Base-by-base conservation (phyloP, 805 yeast species). In the Lipomyces japonicus region DNA sequence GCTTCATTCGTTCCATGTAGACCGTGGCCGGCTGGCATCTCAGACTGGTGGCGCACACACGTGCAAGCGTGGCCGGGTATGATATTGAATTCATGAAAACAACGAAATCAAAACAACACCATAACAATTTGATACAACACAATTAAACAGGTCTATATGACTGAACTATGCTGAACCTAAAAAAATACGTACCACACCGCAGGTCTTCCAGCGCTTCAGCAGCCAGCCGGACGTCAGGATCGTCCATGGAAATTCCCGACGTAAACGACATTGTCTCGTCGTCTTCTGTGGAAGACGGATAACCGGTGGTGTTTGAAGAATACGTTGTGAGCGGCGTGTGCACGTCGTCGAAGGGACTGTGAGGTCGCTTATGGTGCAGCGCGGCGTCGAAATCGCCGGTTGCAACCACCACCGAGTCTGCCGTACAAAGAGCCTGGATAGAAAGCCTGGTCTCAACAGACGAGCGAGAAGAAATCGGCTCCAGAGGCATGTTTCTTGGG, bases 151-250 rank as follows among this genome's bases (percentile, higher is more conserved):
- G n/a, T 6, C 37, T 12, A 34, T 34, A 12, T 7, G 31, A 28
- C 31, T 7, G 12, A 28, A 28, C 7, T 7, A 28, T 28, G 7
- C 31, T 12, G 19, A 34, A 12, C 16, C 21, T 7, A 14, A 34
- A 34, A 23, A 35, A 24, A 23, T 21, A 51, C 55, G 7, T 51
- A 56, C 51, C 57, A 32, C 58, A 53, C 4, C 63, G 59, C 24
- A 63, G 50, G 35, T 58, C 57, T 48, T 59, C 60, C 39, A 63
- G 54, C 9, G 66, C 65, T 43, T 63, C 61, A 7, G 66, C 65
- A 4, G 65, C 66, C 7, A 63, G 40, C 35, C 59, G 61, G 30
- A 60, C 63, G 42, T 60, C 61, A 12, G 59, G 59, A 34, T 55
- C 59, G 44, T 55, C 59, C 9, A 55, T 48, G 14, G 54, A 48